phyloP scores from a whole-genome alignment of 768 basidiomycete genomes.

The Leccinum pellstonianum region DNA sequence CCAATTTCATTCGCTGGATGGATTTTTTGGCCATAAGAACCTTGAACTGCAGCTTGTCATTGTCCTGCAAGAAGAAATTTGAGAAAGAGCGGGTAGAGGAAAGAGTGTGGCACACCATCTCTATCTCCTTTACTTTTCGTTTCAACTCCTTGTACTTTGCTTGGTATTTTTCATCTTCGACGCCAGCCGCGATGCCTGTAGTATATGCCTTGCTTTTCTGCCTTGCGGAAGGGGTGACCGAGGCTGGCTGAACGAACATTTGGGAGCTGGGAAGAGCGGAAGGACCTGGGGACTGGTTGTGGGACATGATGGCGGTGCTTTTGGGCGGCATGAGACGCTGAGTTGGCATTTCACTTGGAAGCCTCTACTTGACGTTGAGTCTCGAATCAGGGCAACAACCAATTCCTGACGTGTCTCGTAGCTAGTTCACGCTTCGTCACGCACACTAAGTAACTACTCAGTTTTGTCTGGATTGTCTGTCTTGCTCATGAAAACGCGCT shows the following conservation, averaged over 20 bases:
- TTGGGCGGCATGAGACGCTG: conserved; percentile 28
- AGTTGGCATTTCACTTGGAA: conserved; percentile 29
- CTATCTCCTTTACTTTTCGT: conserved; percentile 85
- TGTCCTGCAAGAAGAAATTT: conserved; percentile 54
- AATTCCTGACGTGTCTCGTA: conserved; percentile 12
- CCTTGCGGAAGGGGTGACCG: conserved; percentile 35
- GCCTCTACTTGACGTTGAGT: conserved; percentile 29
- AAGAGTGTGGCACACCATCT: conserved; percentile 52
- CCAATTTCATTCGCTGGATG: conserved; percentile 84
- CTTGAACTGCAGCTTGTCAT: conserved; percentile 84
- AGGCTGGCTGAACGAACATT: conserved; percentile 33
- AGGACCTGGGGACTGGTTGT: conserved; percentile 56
- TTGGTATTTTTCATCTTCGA: conserved; percentile 84
- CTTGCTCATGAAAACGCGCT: neutral
- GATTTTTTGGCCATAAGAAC: conserved; percentile 75
- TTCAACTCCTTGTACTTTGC: conserved; percentile 87
- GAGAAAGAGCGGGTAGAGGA: conserved; percentile 4
- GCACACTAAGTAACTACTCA: neutral
- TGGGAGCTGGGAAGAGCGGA: conserved; percentile 42
- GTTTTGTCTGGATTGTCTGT: neutral
- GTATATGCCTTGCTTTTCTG: conserved; percentile 50
- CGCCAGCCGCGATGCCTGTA: conserved; percentile 71
- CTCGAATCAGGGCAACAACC: conserved; percentile 14
- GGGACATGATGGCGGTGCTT: conserved; percentile 61
- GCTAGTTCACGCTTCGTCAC: conserved; percentile 7